phyloP scores from a whole-genome alignment of 2,329 filamentous ascomycete species.

The Bertia moriformis region DNA sequence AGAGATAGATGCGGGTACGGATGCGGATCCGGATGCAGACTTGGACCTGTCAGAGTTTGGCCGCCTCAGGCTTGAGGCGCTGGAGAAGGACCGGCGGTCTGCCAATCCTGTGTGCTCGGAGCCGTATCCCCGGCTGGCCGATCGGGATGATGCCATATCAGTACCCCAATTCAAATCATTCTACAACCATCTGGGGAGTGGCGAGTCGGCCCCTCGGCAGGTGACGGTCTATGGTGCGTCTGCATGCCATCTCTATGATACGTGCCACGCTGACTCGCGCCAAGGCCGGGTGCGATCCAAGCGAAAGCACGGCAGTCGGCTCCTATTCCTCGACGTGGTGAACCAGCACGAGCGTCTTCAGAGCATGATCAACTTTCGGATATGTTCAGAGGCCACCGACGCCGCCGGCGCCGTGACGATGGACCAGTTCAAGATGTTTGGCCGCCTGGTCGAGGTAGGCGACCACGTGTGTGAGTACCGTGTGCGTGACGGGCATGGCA shows the following conservation, averaged over 20 bases:
- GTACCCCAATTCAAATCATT: constrained; percentile 4
- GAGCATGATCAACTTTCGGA: constrained; percentile 56
- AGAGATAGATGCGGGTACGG: too few relatives aligned
- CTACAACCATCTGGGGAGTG: constrained; percentile 1
- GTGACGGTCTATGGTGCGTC: constrained; percentile 11
- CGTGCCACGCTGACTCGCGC: constrained; percentile 11
- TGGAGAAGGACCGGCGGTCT: neutral
- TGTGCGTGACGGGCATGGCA: constrained; percentile 2
- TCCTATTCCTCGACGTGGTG: constrained; percentile 72
- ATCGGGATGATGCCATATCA: constrained; percentile 4
- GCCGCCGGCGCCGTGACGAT: constrained; percentile 12
- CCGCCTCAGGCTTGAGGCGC: neutral
- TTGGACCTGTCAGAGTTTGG: constrained; percentile 2
- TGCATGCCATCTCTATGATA: constrained; percentile 9
- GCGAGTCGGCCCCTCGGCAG: constrained; percentile 2
- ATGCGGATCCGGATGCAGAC: too few relatives aligned
- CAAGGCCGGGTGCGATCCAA: constrained; percentile 61
- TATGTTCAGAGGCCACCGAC: constrained; percentile 20
- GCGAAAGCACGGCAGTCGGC: constrained; percentile 58
- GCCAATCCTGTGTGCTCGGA: constrained; percentile 4
- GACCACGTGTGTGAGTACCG: constrained; percentile 63
- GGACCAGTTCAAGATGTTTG: constrained; percentile 40
- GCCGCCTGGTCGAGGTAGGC: constrained; percentile 58
- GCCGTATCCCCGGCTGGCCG: constrained; percentile 6
- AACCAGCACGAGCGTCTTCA: constrained; percentile 63